Evolutionary conservation across 805 yeast genomes (phyloP).

Genomic region (Groenewaldozyma salmanticensis): DNA sequence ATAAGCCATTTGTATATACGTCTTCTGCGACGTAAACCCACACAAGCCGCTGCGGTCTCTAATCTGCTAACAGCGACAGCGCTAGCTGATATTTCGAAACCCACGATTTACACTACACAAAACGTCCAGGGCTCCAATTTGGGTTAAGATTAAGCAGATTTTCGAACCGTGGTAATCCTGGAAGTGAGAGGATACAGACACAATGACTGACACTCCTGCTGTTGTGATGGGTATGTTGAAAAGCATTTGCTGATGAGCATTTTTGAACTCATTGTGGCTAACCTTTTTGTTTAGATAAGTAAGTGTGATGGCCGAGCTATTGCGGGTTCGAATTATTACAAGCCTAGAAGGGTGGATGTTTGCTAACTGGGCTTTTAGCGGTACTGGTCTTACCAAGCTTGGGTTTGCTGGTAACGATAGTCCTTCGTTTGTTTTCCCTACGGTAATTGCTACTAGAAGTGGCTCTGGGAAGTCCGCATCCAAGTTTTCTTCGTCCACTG

Average conservation of each 20-base stretch:
- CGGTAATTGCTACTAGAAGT: constrained; percentile 75
- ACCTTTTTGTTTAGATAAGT: constrained; percentile 24
- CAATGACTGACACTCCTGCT: constrained; percentile 47
- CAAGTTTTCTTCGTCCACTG: constrained; percentile 19
- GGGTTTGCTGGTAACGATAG: constrained; percentile 99
- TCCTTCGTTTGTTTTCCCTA: constrained; percentile 94
- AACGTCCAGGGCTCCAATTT: too few species aligned
- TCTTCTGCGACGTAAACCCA: too few species aligned
- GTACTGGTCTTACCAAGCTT: constrained; percentile 94
- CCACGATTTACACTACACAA: too few species aligned
- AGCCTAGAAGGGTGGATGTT: neutral
- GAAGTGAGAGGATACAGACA: too few species aligned
- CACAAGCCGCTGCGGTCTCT: too few species aligned
- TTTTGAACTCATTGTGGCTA: constrained; percentile 1
- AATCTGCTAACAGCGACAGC: too few species aligned
- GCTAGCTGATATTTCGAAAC: too few species aligned
- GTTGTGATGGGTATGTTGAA: constrained; percentile 81
- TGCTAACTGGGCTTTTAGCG: constrained; percentile 41
- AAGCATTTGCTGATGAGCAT: constrained; percentile 1
- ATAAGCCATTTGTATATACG: too few species aligned
- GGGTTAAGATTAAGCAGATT: too few species aligned
- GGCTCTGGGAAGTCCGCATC: constrained; percentile 31
- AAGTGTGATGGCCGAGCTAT: constrained; percentile 12
- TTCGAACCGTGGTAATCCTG: too few species aligned
- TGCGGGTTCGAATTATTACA: neutral